phyloP scores from a whole-genome alignment of 345 rosid genomes.

The Atalantia buxifolia region DNA sequence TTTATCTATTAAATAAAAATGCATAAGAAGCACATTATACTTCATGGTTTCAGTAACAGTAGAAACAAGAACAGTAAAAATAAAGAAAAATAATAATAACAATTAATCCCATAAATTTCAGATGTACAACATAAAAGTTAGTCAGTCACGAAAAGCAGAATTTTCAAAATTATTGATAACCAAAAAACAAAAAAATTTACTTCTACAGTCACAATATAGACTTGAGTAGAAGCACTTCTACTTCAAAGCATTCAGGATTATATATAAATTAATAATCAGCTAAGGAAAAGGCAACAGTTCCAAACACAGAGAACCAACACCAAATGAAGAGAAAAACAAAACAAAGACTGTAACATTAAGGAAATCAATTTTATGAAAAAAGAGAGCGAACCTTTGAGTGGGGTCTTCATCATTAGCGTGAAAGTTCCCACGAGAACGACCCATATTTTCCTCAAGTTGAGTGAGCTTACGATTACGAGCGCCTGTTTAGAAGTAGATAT shows the following conservation, averaged over 20 bases:
- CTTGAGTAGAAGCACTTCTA: background rate
- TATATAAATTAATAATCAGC: background rate
- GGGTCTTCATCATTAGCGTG: conserved; percentile 87
- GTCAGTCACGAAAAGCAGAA: no score
- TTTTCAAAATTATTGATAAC: background rate
- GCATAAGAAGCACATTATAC: background rate
- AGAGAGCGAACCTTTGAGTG: conserved; percentile 62
- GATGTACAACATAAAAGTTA: background rate
- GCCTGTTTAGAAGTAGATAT: background rate
- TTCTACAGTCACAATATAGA: background rate
- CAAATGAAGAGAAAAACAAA: background rate
- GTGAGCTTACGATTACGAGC: conserved; percentile 14
- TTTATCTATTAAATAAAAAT: background rate
- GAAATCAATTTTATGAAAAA: background rate
- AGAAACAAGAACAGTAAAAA: background rate
- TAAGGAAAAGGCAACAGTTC: background rate
- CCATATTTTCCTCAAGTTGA: conserved; percentile 46
- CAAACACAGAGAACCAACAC: background rate
- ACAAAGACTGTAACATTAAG: background rate
- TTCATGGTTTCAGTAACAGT: background rate
- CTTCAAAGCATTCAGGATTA: background rate
- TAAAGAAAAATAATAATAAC: no score
- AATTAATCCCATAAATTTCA: background rate
- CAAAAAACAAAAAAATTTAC: background rate
- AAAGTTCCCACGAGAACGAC: conserved; percentile 95